Evolutionary conservation across 2,329 filamentous ascomycete species (phyloP), one percentile per base, ranked within the genome.

Genomic region (Sclerotinia borealis): DNA sequence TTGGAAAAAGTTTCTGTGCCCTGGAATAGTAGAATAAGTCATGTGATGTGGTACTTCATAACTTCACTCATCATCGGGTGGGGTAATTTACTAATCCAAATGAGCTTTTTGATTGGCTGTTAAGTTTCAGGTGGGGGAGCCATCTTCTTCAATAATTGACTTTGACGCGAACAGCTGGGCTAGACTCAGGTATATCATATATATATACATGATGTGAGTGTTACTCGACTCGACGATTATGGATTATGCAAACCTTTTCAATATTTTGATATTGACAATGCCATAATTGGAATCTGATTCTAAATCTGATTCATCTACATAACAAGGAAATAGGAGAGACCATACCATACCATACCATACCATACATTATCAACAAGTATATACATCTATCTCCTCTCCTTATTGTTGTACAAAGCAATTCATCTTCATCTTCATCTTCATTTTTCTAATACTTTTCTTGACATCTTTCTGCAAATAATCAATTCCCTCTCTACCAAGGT

Each of bases 1-100:
- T 56, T 45, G 37, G 4, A 56, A 56, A 56, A 47, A 47, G 52
- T 56, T 56, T 45, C 52, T 55, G 52, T 39, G 25, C 48, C 11
- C 31, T 37, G 31, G 25, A 41, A 25, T 27, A 37, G 25, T n/a
- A 22, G n/a, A n/a, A n/a, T 49, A 25, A 17, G 39, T 55, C 52
- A 55, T 31, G 52, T 55, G 52, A 55, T 31, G 1, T n/a, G n/a
- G n/a, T n/a, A n/a, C n/a, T n/a, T n/a, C n/a, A n/a, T n/a, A n/a
- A n/a, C n/a, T n/a, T n/a, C n/a, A n/a, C n/a, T n/a, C n/a, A n/a
- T n/a, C n/a, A n/a, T n/a, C n/a, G n/a, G n/a, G n/a, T n/a, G n/a
- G n/a, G n/a, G n/a, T n/a, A n/a, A n/a, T n/a, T n/a, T n/a, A n/a
- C n/a, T n/a, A n/a, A n/a, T n/a, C n/a, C n/a, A n/a, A n/a, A n/a